Conservation (phyloP, 306 rosid genomes). For the Canavalia gladiata region DNA sequence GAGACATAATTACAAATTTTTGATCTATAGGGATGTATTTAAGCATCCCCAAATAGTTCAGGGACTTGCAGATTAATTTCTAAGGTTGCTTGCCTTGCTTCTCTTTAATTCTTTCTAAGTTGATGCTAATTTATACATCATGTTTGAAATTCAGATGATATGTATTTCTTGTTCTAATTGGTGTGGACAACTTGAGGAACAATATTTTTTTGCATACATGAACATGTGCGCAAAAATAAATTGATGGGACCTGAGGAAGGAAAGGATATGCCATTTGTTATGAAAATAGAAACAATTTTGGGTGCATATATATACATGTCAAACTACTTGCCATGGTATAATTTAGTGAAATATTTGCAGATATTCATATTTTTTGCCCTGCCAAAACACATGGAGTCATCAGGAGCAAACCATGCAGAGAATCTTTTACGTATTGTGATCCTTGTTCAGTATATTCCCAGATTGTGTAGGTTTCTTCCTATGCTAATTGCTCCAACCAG, state of each 20-base stretch:
- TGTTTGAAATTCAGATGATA: conserved; percentile 25
- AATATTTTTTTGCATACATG: conserved; percentile 5
- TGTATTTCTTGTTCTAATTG: not conserved
- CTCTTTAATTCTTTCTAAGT: not conserved
- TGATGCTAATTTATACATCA: conserved; percentile 1
- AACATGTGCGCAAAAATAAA: conserved; percentile 4
- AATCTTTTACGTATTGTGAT: conserved; percentile 64
- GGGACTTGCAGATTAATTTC: not conserved
- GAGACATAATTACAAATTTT: no score
- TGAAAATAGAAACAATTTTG: conserved; percentile 23
- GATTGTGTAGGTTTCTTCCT: conserved; percentile 78
- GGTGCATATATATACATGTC: not conserved
- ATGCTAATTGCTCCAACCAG: conserved; percentile 72
- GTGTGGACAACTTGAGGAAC: not conserved
- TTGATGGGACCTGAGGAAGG: not conserved
- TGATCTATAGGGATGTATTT: no score
- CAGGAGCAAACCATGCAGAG: conserved; percentile 81
- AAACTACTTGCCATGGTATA: not conserved
- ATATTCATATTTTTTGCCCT: conserved; percentile 65
- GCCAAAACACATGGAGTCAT: conserved; percentile 57
- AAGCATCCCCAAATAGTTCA: no score
- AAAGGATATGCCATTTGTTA: not conserved
- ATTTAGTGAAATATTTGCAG: conserved; percentile 61
- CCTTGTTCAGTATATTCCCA: conserved; percentile 78
- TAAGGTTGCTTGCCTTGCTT: not conserved